Evolutionary conservation across 805 yeast species (phyloP).

Genomic region (Isabelozyma gotoi): DNA sequence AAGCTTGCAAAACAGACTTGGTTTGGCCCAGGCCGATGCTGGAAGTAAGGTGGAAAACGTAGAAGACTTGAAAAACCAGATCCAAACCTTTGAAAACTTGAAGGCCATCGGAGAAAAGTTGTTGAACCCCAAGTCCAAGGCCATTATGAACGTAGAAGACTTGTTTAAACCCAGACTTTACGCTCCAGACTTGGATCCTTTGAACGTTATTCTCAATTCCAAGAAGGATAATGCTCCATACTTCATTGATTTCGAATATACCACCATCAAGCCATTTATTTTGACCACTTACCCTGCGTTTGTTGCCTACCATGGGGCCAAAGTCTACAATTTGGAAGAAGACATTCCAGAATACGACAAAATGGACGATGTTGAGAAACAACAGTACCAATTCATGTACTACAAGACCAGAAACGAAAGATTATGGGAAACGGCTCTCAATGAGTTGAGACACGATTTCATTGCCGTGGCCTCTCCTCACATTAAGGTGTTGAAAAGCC

Average conservation of each 20-base stretch:
- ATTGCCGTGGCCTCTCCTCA: constrained; percentile 85
- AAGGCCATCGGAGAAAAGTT: constrained; percentile 55
- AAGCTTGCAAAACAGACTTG: constrained; percentile 52
- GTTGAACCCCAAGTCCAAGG: constrained; percentile 51
- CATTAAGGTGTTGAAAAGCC: constrained; percentile 65
- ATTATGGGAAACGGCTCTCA: constrained; percentile 78
- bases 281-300: constrained; percentile 79
- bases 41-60: constrained; percentile 44
- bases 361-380: constrained; percentile 70
- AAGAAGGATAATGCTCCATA: constrained; percentile 37
- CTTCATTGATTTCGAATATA: constrained; percentile 81
- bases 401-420: constrained; percentile 89
- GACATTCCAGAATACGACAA: constrained; percentile 71
- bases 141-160: constrained; percentile 61
- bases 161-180: constrained; percentile 71
- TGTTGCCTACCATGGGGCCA: constrained; percentile 84
- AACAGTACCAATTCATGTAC: constrained; percentile 82
- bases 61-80: constrained; percentile 46
- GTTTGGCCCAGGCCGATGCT: constrained; percentile 54
- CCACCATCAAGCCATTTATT: constrained; percentile 78
- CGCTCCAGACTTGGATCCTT: constrained; percentile 86
- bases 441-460: constrained; percentile 60
- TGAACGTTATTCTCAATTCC: constrained; percentile 65
- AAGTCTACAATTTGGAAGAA: constrained; percentile 70
- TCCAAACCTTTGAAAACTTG: constrained; percentile 63